A percentile compares a stretch with the other conserved stretches of the same genome.
Conservation (phyloP, 768 basidiomycete genomes). For the Kwoniella newhampshirensis region DNA sequence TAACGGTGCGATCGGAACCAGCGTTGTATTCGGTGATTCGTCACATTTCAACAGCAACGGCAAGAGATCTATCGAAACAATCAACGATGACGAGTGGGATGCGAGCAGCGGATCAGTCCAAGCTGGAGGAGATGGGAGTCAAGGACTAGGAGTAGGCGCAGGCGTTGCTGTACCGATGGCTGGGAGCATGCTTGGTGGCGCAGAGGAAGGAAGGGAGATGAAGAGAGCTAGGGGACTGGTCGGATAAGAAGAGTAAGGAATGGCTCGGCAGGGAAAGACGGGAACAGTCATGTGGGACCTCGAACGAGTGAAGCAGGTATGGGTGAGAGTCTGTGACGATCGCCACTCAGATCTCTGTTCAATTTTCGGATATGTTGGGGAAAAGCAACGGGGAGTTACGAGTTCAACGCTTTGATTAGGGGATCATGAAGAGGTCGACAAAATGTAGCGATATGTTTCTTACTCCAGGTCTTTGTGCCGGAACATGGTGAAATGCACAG, state of each 20-base stretch:
- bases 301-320: too few species aligned
- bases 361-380: too few species aligned
- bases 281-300: too few species aligned
- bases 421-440: too few species aligned
- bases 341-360: too few species aligned
- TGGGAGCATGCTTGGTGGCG: not conserved
- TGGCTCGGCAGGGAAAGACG: too few species aligned
- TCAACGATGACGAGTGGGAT: constrained; percentile 23
- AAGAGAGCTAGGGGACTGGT: constrained; percentile 19
- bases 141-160: not conserved
- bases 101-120: constrained; percentile 1
- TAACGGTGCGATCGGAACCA: constrained; percentile 35
- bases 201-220: constrained; percentile 2
- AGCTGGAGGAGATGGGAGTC: not conserved
- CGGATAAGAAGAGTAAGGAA: not conserved
- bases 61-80: constrained; percentile 29
- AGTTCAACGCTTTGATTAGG: too few species aligned
- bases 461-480: too few species aligned
- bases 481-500: too few species aligned
- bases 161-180: not conserved
- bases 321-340: too few species aligned
- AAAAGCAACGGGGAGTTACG: too few species aligned
- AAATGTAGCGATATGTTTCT: too few species aligned
- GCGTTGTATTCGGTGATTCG: constrained; percentile 29
- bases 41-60: constrained; percentile 10